A percentile compares a stretch with the other conserved stretches of the same genome.
These are phyloP conservation scores for Aurinia saxatilis DNA, from an alignment of 345 rosid genomes.

Conservation along the genomic window DNA sequence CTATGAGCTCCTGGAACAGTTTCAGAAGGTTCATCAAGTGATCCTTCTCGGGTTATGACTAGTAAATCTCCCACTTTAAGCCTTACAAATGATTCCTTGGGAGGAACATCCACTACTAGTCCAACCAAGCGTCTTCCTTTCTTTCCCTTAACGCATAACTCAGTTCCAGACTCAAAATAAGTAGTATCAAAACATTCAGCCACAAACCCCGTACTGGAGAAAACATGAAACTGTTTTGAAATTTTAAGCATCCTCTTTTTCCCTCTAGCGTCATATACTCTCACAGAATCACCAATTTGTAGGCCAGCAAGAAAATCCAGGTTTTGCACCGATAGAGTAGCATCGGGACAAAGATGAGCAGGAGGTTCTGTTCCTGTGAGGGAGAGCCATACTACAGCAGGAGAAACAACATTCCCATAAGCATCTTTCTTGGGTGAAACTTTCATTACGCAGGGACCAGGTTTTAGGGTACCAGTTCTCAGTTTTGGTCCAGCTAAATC, in stretches of 20 bases:
- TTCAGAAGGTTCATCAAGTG: conserved; percentile 21
- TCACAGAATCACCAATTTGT: conserved; percentile 43
- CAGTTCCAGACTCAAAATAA: conserved; percentile 52
- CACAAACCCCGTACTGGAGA: conserved; percentile 45
- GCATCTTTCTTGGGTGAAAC: conserved; percentile 52
- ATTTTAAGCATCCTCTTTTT: conserved; percentile 46
- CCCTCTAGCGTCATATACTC: conserved; percentile 50
- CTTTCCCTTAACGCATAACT: conserved; percentile 38
- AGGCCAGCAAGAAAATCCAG: conserved; percentile 36
- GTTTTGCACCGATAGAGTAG: conserved; percentile 37
- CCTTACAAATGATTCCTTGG: conserved; percentile 41
- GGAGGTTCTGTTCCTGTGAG: conserved; percentile 46
- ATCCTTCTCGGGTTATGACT: conserved; percentile 38
- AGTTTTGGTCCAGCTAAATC: conserved; percentile 79
- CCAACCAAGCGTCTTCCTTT: conserved; percentile 42
- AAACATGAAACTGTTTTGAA: conserved; percentile 36
- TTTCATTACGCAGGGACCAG: conserved; percentile 58
- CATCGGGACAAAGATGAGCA: conserved; percentile 47
- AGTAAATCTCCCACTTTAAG: conserved; percentile 58
- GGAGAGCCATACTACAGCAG: conserved; percentile 58
- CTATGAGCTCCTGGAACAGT: conserved; percentile 34
- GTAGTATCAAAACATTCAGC: conserved; percentile 51
- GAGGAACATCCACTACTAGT: conserved; percentile 49
- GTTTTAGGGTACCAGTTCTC: conserved; percentile 45
- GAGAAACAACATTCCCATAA: conserved; percentile 41